Conservation (phyloP, 768 basidiomycete genomes). For the Boletus rufocinnamomeus region DNA sequence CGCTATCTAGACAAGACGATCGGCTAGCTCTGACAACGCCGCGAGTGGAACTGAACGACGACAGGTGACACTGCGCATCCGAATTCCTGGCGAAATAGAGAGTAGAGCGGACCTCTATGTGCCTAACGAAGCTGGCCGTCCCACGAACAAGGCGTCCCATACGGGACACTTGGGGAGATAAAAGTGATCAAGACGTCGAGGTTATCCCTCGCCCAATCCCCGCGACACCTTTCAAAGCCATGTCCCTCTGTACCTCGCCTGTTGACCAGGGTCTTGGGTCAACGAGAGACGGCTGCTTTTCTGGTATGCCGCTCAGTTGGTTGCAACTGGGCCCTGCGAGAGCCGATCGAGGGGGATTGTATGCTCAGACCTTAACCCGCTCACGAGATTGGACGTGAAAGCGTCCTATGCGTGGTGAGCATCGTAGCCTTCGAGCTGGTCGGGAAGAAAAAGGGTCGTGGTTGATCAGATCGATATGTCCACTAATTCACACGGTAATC, state of each 20-base stretch:
- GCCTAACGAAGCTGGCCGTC: neutral
- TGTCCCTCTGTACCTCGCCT: conserved; percentile 21
- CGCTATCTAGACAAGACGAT: rapidly evolving
- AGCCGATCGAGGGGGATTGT: conserved; percentile 60
- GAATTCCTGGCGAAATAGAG: neutral
- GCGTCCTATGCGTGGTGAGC: conserved; percentile 60
- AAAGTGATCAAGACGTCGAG: neutral
- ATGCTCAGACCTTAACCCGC: conserved; percentile 86
- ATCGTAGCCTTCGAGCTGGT: conserved; percentile 65
- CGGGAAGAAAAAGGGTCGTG: neutral
- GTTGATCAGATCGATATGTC: neutral
- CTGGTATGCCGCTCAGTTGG: conserved; percentile 66
- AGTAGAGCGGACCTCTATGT: rapidly evolving
- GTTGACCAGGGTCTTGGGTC: conserved; percentile 44
- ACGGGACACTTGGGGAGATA: conserved; percentile 20
- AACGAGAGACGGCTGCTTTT: conserved; percentile 44
- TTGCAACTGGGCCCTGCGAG: conserved; percentile 64
- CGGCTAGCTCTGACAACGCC: neutral
- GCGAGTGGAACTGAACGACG: no score
- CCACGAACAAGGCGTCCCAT: conserved; percentile 18
- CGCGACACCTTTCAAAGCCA: conserved; percentile 56
- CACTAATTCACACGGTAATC: neutral
- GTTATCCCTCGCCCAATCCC: conserved; percentile 46
- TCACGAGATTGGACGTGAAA: conserved; percentile 47
- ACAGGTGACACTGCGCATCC: neutral